Conservation (phyloP, 345 rosid genomes). For the Eucalyptus cloeziana region DNA sequence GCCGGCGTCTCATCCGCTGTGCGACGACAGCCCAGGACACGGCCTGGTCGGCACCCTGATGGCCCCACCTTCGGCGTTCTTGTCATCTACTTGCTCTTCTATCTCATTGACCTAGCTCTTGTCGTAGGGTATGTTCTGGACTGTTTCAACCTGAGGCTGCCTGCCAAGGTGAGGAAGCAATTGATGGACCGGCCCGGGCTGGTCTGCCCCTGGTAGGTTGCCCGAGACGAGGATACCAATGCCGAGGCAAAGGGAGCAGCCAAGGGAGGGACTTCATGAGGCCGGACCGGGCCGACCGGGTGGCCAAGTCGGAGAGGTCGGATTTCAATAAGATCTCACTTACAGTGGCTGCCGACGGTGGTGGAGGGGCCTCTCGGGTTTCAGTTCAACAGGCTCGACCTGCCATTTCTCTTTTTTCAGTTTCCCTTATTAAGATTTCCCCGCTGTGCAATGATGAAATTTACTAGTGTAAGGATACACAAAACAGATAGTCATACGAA, state of each 20-base stretch:
- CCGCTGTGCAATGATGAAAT: not conserved
- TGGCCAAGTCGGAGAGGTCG: conserved; percentile 42
- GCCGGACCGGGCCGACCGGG: conserved; percentile 2
- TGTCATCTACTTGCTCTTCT: too few relatives aligned
- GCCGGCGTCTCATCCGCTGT: too few relatives aligned
- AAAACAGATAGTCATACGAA: fast-evolving
- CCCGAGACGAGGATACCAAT: conserved; percentile 20
- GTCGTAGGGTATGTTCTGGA: too few relatives aligned
- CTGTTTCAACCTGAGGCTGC: too few relatives aligned
- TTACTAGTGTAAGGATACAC: not conserved
- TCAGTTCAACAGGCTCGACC: too few relatives aligned
- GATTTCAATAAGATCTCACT: conserved; percentile 18
- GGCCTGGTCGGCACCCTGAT: too few relatives aligned
- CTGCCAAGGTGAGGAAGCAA: too few relatives aligned
- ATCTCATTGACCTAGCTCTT: too few relatives aligned
- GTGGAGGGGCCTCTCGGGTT: not conserved
- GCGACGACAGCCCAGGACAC: too few relatives aligned
- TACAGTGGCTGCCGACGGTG: conserved; percentile 1
- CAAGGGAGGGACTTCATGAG: conserved; percentile 18
- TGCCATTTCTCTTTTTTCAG: not conserved
- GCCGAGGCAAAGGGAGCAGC: conserved; percentile 12
- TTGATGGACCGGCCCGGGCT: too few relatives aligned
- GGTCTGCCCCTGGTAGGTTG: conserved; percentile 27
- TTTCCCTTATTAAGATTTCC: not conserved
- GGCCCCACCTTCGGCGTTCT: too few relatives aligned